Percentiles rank a stretch among this genome's conserved stretches.
Conservation (phyloP, 305 asterid genomes). For the Rubia peregrina region DNA sequence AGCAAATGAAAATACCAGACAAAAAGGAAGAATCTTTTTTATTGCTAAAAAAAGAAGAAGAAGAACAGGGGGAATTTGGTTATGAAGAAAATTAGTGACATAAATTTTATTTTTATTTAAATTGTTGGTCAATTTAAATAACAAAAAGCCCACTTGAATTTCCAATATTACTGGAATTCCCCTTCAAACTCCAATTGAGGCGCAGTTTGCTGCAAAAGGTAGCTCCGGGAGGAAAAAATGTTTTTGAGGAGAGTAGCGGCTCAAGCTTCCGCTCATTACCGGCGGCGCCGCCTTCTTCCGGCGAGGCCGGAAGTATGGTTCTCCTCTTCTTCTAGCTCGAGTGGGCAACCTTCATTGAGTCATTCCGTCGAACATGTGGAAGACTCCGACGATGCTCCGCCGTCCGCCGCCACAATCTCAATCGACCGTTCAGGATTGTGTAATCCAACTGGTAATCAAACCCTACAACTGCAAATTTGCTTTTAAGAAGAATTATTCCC, state of each 20-base stretch:
- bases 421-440: constrained; percentile 70
- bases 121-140: background rate
- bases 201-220: background rate
- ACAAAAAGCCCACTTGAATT: background rate
- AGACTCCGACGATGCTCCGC: constrained; percentile 27
- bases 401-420: constrained; percentile 52
- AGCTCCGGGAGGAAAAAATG: constrained; percentile 23
- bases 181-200: background rate
- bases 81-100: background rate
- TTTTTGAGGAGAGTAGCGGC: constrained; percentile 28
- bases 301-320: constrained; percentile 1
- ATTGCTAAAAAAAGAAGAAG: background rate
- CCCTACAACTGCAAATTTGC: background rate
- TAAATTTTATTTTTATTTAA: background rate
- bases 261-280: constrained; percentile 31
- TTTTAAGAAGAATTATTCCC: background rate
- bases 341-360: constrained; percentile 28
- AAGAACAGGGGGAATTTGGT: background rate
- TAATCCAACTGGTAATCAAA: constrained; percentile 48
- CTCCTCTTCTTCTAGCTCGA: constrained; percentile 21
- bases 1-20: background rate
- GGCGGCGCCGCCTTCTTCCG: constrained; percentile 12
- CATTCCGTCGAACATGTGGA: constrained; percentile 58
- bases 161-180: background rate
- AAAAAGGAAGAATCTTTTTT: background rate